Evolutionary conservation across 2,329 filamentous ascomycete species (phyloP).

Genomic region (Biscogniauxia sp.): DNA sequence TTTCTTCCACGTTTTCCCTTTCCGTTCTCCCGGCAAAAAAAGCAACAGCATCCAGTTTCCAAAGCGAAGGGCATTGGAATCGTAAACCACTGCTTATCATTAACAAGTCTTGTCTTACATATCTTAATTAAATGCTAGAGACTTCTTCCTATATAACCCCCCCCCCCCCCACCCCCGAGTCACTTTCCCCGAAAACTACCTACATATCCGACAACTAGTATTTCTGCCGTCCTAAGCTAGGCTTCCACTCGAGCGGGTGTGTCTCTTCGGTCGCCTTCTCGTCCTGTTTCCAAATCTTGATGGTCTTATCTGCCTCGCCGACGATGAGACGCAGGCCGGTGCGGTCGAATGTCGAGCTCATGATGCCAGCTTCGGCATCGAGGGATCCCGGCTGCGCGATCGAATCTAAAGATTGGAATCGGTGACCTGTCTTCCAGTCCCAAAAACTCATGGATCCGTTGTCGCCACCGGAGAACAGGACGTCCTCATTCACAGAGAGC

Average conservation of each 20-base stretch:
- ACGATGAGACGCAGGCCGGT: constrained; percentile 88
- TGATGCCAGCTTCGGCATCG: constrained; percentile 91
- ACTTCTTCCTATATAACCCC: neutral
- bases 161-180: neutral
- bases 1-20: too few relatives aligned
- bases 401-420: constrained; percentile 86
- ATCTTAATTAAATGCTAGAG: neutral
- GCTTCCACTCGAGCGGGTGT: constrained; percentile 91
- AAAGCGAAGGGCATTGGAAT: constrained; percentile 8
- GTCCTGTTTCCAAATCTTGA: constrained; percentile 97
- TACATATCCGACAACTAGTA: constrained; percentile 47
- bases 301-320: constrained; percentile 96
- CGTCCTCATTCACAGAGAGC: constrained; percentile 86
- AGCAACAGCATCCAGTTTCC: neutral
- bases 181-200: neutral
- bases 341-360: constrained; percentile 88
- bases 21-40: too few relatives aligned
- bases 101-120: neutral
- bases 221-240: constrained; percentile 73
- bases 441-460: constrained; percentile 97
- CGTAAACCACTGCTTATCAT: neutral
- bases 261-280: constrained; percentile 86
- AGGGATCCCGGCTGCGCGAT: constrained; percentile 91
- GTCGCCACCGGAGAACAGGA: constrained; percentile 91
- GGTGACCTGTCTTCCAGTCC: constrained; percentile 97